These are phyloP conservation scores for Deinandra increscens DNA, from an alignment of 129 eudicot species.

Conservation along the genomic window DNA sequence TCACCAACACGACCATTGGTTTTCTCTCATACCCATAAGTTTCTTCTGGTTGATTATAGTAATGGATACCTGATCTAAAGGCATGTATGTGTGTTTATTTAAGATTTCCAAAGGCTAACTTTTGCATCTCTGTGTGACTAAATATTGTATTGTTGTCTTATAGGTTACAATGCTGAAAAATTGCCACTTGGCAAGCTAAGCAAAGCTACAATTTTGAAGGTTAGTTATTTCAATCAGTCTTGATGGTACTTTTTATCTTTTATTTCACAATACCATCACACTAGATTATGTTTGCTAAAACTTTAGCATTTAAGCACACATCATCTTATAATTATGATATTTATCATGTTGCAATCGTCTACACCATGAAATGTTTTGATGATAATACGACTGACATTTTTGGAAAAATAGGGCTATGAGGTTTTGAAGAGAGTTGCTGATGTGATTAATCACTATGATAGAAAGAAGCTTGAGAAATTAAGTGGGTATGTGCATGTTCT, in stretches of 20 bases:
- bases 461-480: conserved; percentile 68
- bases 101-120: background rate
- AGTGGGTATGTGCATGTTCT: conserved; percentile 60
- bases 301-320: too few species aligned
- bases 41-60: too few species aligned
- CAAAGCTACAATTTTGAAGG: conserved; percentile 86
- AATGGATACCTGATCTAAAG: too few species aligned
- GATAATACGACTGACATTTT: conserved; percentile 11
- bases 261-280: conserved; percentile 4
- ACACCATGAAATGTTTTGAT: background rate
- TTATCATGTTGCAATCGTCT: conserved; percentile 5
- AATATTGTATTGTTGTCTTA: background rate
- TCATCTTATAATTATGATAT: background rate
- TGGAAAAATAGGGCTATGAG: conserved; percentile 65
- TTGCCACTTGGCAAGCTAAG: conserved; percentile 94
- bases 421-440: conserved; percentile 91
- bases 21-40: too few species aligned
- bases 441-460: conserved; percentile 66
- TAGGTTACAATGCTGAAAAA: conserved; percentile 98
- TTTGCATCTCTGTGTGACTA: conserved; percentile 4
- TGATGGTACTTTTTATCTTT: background rate
- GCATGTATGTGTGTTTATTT: too few species aligned
- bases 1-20: too few species aligned
- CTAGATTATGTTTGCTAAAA: too few species aligned
- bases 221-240: conserved; percentile 22